phyloP scores from a whole-genome alignment of 164 flowering plant genomes.

The Paratinospora sagittata region DNA sequence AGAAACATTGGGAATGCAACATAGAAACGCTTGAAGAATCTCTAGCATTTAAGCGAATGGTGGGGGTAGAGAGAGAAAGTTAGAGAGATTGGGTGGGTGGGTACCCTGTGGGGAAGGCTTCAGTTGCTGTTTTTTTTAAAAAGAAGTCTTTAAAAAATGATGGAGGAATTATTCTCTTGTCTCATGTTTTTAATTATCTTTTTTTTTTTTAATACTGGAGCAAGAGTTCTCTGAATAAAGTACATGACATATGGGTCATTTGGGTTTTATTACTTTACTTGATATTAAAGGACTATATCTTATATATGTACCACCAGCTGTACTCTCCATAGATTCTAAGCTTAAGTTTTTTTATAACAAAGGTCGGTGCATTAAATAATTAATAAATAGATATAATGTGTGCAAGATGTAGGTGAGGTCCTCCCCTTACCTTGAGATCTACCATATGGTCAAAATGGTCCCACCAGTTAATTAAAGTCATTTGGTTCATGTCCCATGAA shows the following conservation, averaged over 20 bases:
- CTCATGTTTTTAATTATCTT: slow-evolving; percentile 11
- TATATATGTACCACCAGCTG: background rate
- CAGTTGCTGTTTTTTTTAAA: slow-evolving; percentile 3
- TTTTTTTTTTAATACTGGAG: background rate
- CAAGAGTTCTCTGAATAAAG: background rate
- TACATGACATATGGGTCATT: slow-evolving; percentile 3
- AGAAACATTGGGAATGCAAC: slow-evolving; percentile 32
- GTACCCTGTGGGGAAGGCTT: slow-evolving; percentile 16
- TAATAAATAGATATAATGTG: background rate
- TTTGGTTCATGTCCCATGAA: background rate
- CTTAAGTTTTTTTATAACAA: background rate
- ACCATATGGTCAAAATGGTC: background rate
- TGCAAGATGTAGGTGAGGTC: background rate
- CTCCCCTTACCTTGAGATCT: background rate
- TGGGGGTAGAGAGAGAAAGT: background rate
- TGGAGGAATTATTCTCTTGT: slow-evolving; percentile 23
- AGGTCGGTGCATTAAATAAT: background rate
- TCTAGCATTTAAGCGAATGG: slow-evolving; percentile 9
- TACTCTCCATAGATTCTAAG: background rate
- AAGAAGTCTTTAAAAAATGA: slow-evolving; percentile 10
- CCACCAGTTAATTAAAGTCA: background rate
- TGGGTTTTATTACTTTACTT: background rate
- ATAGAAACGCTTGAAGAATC: slow-evolving; percentile 21
- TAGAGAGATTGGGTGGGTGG: slow-evolving; percentile 2
- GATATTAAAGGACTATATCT: background rate